A percentile compares a stretch with the other conserved stretches of the same genome.
These are phyloP conservation scores for Peronospora belbahrii DNA, from an alignment of 352 stramenopile species.

Conservation along the genomic window DNA sequence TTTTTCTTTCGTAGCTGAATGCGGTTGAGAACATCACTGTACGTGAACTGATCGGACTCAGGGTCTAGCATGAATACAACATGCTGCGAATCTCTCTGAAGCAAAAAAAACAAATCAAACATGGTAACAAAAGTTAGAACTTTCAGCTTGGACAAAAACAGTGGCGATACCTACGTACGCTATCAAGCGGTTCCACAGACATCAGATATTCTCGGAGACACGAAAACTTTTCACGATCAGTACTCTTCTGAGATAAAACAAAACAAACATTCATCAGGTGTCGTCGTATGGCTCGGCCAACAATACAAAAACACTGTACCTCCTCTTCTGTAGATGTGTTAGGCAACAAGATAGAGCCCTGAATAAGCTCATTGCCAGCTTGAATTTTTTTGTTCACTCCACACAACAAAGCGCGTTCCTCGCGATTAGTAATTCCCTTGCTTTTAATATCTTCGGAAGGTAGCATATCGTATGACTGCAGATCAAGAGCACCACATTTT, in stretches of 20 bases:
- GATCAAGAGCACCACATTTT: background rate
- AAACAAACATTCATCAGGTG: conserved; percentile 5
- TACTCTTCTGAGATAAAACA: conserved; percentile 32
- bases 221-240: conserved; percentile 69
- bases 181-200: conserved; percentile 58
- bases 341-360: conserved; percentile 71
- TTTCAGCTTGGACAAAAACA: background rate
- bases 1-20: conserved; percentile 82
- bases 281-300: background rate
- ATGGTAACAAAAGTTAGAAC: conserved; percentile 1
- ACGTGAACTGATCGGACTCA: conserved; percentile 69
- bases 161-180: conserved; percentile 34
- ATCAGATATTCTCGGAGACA: conserved; percentile 81
- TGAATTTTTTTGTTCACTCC: conserved; percentile 65
- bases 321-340: conserved; percentile 47
- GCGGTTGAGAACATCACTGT: conserved; percentile 63
- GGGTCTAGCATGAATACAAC: conserved; percentile 73
- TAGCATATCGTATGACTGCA: conserved; percentile 79
- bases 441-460: conserved; percentile 73
- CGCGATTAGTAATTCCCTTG: conserved; percentile 59
- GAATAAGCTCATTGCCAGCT: conserved; percentile 45
- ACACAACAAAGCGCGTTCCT: conserved; percentile 63
- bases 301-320: conserved; percentile 12
- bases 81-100: conserved; percentile 55
- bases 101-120: background rate